phyloP scores from a whole-genome alignment of 495 filamentous ascomycete genomes.

The Penicillium angulare region DNA sequence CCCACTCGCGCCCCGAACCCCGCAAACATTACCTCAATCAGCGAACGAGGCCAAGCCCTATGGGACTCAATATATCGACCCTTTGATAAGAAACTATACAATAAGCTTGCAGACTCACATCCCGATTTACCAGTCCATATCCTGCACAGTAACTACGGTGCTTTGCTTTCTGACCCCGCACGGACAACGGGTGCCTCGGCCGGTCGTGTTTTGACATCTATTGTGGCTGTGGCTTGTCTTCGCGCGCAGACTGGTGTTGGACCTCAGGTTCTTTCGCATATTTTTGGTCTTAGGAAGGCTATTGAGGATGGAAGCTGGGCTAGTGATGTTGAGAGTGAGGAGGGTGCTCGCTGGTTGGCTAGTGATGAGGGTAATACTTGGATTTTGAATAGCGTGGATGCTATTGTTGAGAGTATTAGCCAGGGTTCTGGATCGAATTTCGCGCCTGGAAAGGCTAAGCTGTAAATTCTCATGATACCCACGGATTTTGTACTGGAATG shows the following conservation, averaged over 20 bases:
- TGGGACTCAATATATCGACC: conserved; percentile 75
- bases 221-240: conserved; percentile 68
- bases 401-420: conserved; percentile 63
- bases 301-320: conserved; percentile 61
- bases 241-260: conserved; percentile 74
- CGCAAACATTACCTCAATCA: conserved; percentile 51
- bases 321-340: conserved; percentile 51
- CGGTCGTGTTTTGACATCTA: conserved; percentile 62
- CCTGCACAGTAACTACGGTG: conserved; percentile 66
- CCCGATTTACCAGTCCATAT: conserved; percentile 79
- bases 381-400: conserved; percentile 68
- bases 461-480: conserved; percentile 37
- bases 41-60: conserved; percentile 54
- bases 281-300: conserved; percentile 72
- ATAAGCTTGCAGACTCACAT: conserved; percentile 65
- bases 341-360: conserved; percentile 63
- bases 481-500: too few species aligned
- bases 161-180: conserved; percentile 65
- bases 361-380: conserved; percentile 71
- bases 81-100: conserved; percentile 64
- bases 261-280: conserved; percentile 72
- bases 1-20: conserved; percentile 18
- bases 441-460: conserved; percentile 53
- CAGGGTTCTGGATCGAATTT: conserved; percentile 57
- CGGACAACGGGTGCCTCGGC: conserved; percentile 50